A percentile compares a stretch with the other conserved stretches of the same genome.
Evolutionary conservation across 345 rosid species (phyloP).

Genomic region (Microthlaspi erraticum): DNA sequence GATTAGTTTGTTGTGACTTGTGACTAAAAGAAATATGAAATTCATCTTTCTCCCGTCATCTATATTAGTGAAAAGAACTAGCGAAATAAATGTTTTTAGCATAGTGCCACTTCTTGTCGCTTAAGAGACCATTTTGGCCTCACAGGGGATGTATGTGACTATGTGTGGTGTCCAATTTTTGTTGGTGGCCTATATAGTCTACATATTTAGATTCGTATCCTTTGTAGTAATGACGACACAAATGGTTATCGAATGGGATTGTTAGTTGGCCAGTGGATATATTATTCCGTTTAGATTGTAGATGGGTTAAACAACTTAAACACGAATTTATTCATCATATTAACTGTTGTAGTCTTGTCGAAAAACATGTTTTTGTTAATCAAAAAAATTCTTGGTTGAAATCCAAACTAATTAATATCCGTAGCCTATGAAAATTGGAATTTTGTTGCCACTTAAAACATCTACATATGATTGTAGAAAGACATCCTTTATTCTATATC

Average conservation of each 20-base stretch:
- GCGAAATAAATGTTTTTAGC: constrained; percentile 7
- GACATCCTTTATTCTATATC: no score
- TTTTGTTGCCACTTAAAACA: no score
- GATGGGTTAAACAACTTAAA: not conserved
- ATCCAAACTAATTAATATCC: no score
- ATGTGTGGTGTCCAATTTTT: not conserved
- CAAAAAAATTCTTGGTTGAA: no score
- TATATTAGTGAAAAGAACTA: not conserved
- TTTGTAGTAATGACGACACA: not conserved
- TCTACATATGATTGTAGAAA: no score
- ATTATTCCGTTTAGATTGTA: not conserved
- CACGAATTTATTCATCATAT: not conserved
- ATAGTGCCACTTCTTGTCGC: constrained; percentile 17
- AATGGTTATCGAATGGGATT: not conserved
- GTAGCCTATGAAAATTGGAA: no score
- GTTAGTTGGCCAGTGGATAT: not conserved
- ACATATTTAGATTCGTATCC: not conserved
- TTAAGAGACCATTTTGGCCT: constrained; percentile 16
- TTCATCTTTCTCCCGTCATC: not conserved
- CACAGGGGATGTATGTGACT: constrained; percentile 18
- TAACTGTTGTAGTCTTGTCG: no score
- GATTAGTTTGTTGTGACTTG: constrained; percentile 12
- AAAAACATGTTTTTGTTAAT: no score
- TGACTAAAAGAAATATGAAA: not conserved
- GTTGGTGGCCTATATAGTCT: not conserved